These are phyloP conservation scores for Pisolithus thermaeus DNA, from an alignment of 1,284 basidiomycete species.

Conservation along the genomic window DNA sequence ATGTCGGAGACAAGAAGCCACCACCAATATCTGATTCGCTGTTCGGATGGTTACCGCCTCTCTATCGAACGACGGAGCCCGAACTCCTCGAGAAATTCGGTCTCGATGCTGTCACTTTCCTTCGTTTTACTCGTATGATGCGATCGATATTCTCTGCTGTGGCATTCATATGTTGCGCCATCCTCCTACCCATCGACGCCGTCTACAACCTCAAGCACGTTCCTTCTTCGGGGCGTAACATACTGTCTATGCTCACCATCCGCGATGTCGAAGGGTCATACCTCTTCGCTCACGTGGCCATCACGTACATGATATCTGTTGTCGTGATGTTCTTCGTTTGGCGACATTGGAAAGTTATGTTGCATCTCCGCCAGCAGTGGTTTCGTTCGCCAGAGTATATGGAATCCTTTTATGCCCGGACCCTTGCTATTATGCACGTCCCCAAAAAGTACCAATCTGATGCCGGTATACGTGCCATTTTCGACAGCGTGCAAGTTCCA, in stretches of 20 bases:
- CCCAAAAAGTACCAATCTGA: conserved; percentile 62
- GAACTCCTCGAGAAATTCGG: conserved; percentile 89
- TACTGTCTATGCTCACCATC: conserved; percentile 64
- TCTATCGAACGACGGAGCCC: conserved; percentile 79
- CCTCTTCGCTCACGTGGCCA: conserved; percentile 63
- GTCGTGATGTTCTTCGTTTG: conserved; percentile 56
- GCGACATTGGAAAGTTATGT: conserved; percentile 59
- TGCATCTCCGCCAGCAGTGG: conserved; percentile 52
- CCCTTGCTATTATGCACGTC: conserved; percentile 59
- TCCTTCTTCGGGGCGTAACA: conserved; percentile 18
- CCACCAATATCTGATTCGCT: conserved; percentile 78
- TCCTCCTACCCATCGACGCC: conserved; percentile 79
- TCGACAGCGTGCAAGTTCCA: conserved; percentile 59
- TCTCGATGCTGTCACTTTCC: conserved; percentile 88
- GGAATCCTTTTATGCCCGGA: conserved; percentile 60
- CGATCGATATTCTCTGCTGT: conserved; percentile 73
- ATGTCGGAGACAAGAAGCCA: conserved; percentile 74
- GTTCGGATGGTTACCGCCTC: conserved; percentile 86
- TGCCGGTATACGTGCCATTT: conserved; percentile 61
- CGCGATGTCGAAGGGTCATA: conserved; percentile 51
- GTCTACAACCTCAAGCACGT: conserved; percentile 50
- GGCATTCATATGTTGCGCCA: conserved; percentile 60
- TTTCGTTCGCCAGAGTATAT: conserved; percentile 65
- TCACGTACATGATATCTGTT: conserved; percentile 55
- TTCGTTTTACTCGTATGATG: conserved; percentile 88